Conservation (phyloP, 768 basidiomycete species). For the Exsudoporus frostii region DNA sequence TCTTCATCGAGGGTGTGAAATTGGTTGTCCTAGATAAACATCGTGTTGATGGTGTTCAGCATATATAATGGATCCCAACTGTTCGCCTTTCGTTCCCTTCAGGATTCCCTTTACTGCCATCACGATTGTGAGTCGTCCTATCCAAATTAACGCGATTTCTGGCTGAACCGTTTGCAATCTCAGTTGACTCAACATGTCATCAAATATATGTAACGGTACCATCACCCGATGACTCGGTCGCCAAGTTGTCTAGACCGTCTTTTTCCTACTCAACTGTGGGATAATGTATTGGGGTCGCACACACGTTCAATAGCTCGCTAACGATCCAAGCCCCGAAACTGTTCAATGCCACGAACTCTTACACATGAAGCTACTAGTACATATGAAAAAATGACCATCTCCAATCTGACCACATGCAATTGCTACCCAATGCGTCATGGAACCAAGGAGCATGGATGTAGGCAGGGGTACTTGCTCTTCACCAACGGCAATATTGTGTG, state of each 20-base stretch:
- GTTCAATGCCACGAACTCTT: too few species aligned
- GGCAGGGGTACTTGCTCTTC: too few species aligned
- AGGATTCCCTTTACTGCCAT: neutral
- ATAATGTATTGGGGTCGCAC: too few species aligned
- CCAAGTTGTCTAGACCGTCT: too few species aligned
- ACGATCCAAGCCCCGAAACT: too few species aligned
- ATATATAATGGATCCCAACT: conserved; percentile 1
- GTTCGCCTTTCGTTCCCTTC: neutral
- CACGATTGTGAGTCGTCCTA: conserved; percentile 5
- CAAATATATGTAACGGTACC: conserved; percentile 22
- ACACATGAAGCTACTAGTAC: too few species aligned
- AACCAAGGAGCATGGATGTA: too few species aligned
- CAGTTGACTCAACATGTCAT: conserved; percentile 15
- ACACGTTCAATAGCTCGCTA: too few species aligned
- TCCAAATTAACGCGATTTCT: neutral
- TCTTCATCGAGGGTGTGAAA: neutral
- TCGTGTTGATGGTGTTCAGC: neutral
- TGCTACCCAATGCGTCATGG: too few species aligned
- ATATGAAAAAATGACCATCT: too few species aligned
- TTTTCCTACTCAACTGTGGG: too few species aligned
- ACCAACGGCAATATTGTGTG: neutral
- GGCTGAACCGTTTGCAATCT: neutral
- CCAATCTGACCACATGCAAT: too few species aligned
- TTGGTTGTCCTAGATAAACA: neutral
- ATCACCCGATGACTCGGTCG: conserved; percentile 17